Conservation (phyloP, 176 grass and related monocot species). For the Chloris gayana region DNA sequence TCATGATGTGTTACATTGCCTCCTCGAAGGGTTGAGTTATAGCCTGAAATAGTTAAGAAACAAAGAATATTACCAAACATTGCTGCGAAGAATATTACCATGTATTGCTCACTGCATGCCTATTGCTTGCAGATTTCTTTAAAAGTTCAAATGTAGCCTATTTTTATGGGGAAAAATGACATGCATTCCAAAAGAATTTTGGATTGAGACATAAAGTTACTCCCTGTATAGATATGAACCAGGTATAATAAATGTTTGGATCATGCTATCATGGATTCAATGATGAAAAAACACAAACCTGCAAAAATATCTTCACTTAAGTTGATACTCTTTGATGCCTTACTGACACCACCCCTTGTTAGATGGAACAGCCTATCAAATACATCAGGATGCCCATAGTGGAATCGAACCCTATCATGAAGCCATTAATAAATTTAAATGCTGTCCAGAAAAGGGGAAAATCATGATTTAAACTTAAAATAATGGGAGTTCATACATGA, state of each 20-base stretch:
- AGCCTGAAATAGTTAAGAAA: constrained; percentile 53
- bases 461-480: background rate
- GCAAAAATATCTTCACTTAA: constrained; percentile 96
- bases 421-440: constrained; percentile 34
- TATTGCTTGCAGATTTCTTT: constrained; percentile 4
- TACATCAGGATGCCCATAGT: constrained; percentile 97
- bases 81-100: background rate
- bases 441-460: constrained; percentile 2
- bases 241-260: background rate
- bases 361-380: constrained; percentile 97
- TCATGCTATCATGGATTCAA: constrained; percentile 9
- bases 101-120: background rate
- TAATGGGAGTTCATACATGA: constrained; percentile 13
- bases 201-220: constrained; percentile 4
- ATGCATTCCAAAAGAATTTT: constrained; percentile 8
- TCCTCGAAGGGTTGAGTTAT: constrained; percentile 88
- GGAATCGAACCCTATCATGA: constrained; percentile 82
- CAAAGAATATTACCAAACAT: background rate
- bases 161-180: background rate
- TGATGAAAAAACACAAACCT: constrained; percentile 42
- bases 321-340: constrained; percentile 95
- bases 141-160: background rate
- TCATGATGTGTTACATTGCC: constrained; percentile 95
- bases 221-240: background rate
- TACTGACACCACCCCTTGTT: constrained; percentile 90